Conservation (phyloP, 148 eudicot species). For the Camellia japonica region DNA sequence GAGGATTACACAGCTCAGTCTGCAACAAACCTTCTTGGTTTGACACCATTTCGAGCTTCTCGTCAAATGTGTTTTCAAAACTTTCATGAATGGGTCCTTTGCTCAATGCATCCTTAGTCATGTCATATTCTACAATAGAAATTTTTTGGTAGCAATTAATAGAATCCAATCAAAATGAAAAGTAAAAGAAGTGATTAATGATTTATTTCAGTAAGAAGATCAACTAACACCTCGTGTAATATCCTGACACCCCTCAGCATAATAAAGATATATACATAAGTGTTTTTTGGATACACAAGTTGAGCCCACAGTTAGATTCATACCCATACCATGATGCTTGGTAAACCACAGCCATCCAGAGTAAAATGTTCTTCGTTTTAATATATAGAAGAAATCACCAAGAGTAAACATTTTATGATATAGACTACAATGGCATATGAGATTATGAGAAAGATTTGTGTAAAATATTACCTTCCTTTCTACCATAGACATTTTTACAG, state of each 20-base stretch:
- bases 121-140: conserved; percentile 35
- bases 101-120: conserved; percentile 27
- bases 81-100: neutral
- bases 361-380: neutral
- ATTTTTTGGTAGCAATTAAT: neutral
- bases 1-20: conserved; percentile 9
- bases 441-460: neutral
- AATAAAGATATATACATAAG: neutral
- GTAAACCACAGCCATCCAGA: neutral
- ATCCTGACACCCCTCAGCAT: neutral
- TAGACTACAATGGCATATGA: neutral
- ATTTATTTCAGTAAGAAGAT: neutral
- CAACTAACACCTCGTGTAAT: neutral
- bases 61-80: neutral
- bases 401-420: neutral
- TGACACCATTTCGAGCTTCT: conserved; percentile 11
- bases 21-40: conserved; percentile 11
- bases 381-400: neutral
- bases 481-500: conserved; percentile 75
- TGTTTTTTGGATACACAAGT: too few relatives aligned
- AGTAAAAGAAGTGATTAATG: neutral
- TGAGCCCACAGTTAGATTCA: neutral
- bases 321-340: neutral
- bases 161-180: neutral
- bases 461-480: conserved; percentile 57